A percentile compares a stretch with the other conserved stretches of the same genome.
These are phyloP conservation scores for Pluteus cervinus DNA, from an alignment of 768 basidiomycete genomes.

Conservation along the genomic window DNA sequence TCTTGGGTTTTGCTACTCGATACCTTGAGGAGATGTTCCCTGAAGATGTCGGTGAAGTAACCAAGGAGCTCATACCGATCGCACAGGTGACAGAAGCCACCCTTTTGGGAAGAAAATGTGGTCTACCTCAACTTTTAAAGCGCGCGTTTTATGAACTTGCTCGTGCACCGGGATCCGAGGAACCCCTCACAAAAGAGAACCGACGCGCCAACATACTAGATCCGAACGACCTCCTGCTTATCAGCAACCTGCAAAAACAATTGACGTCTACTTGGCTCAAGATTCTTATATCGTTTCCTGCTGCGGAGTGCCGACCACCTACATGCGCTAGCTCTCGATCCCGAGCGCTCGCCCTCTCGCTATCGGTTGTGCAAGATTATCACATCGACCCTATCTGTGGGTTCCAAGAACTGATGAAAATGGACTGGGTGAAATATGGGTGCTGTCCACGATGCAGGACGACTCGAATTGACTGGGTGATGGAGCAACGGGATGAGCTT, in stretches of 20 bases:
- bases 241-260: constrained; percentile 10
- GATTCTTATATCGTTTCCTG: not conserved
- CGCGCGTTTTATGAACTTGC: constrained; percentile 34
- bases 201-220: not conserved
- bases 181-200: not conserved
- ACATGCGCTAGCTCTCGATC: no score
- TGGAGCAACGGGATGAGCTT: no score
- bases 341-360: no score
- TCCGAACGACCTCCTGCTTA: constrained; percentile 4
- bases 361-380: no score
- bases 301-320: no score
- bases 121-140: constrained; percentile 22
- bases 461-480: no score
- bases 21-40: constrained; percentile 23
- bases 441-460: no score
- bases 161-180: constrained; percentile 5
- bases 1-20: constrained; percentile 19
- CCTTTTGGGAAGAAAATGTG: constrained; percentile 21
- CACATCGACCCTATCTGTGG: no score
- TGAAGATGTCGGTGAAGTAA: constrained; percentile 12
- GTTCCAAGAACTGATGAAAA: no score
- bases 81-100: constrained; percentile 27
- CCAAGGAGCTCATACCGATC: constrained; percentile 8
- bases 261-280: constrained; percentile 9
- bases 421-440: no score